These are phyloP conservation scores for Urtica urens DNA, from an alignment of 306 rosid species.

Conservation along the genomic window DNA sequence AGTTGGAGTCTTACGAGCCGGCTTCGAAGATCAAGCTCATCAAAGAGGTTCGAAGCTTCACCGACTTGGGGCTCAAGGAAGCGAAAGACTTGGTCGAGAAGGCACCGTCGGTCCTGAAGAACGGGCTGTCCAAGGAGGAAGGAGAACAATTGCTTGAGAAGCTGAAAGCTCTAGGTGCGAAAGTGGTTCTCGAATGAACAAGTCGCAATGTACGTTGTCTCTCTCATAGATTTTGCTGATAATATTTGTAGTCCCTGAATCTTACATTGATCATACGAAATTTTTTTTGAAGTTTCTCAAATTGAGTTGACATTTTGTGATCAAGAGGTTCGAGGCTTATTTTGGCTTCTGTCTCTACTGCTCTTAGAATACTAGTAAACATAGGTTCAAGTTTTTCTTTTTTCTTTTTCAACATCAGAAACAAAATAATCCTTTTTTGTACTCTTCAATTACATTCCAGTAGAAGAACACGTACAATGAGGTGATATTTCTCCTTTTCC, in stretches of 20 bases:
- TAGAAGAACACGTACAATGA: too few relatives aligned
- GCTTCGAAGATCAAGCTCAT: constrained; percentile 75
- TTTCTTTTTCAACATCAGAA: too few relatives aligned
- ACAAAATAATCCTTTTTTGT: too few relatives aligned
- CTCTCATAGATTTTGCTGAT: not conserved
- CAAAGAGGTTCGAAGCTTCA: constrained; percentile 75
- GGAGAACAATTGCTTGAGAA: constrained; percentile 76
- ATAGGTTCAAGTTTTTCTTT: too few relatives aligned
- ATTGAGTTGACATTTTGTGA: not conserved
- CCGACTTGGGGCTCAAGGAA: constrained; percentile 83
- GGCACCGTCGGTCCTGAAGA: constrained; percentile 64
- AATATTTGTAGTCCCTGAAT: too few relatives aligned
- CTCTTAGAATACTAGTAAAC: too few relatives aligned
- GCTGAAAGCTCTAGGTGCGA: constrained; percentile 81
- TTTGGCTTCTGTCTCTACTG: not conserved
- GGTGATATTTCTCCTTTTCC: too few relatives aligned
- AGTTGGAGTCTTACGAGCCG: constrained; percentile 68
- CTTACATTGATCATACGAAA: too few relatives aligned
- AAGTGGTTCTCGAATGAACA: constrained; percentile 62
- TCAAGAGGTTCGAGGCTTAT: not conserved
- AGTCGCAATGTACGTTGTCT: not conserved
- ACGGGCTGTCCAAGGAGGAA: constrained; percentile 79
- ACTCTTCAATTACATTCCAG: too few relatives aligned
- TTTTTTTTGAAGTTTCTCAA: too few relatives aligned
- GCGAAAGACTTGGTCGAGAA: constrained; percentile 82